Evolutionary conservation across 2,329 filamentous ascomycete genomes (phyloP), one percentile per base, ranked within the genome.

Genomic region (Pseudogymnoascus sp.): DNA sequence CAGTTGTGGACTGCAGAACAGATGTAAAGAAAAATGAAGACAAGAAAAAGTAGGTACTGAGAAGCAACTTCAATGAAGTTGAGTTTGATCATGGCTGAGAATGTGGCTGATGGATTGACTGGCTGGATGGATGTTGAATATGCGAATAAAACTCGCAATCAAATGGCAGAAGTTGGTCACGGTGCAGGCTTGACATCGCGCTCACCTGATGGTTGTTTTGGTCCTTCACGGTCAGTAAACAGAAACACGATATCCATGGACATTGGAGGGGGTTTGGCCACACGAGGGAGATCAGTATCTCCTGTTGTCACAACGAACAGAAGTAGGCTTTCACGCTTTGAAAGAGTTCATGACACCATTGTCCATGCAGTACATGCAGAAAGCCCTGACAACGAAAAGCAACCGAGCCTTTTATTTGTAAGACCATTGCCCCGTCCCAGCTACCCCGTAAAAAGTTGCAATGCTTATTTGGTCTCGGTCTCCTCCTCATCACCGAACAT

Each of bases 401-500:
- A 71, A 68, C 69, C 70, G 35, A 65, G 70, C 69, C 69, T 69
- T 59, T 65, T 68, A 67, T 66, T 55, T 55, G 65, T 39, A 66
- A 69, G 69, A 69, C 70, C 67, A 67, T 69, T 69, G 69, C 70
- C 70, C 70, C 67, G 69, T 69, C 67, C 69, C 69, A 67, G 62
- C 65, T 63, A 62, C 63, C 64, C 64, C 27, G 40, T 29, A 33
- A 42, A 63, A 36, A 48, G 39, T 36, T 55, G 40, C 42, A 61
- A 61, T 60, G 64, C 70, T 65, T 72, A 73, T 67, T 73, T 73
- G 60, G 69, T 68, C 68, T 73, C 71, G 66, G 68, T 68, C 64
- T 71, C 82, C 74, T 83, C 81, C 66, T 75, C 84, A 75, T 92
- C 91, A 77, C 83, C 90, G 74, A 88, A 77, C 78, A 95, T 78